These are phyloP conservation scores for Micractinium conductrix DNA, from an alignment of 139 green algal species.

Conservation along the genomic window DNA sequence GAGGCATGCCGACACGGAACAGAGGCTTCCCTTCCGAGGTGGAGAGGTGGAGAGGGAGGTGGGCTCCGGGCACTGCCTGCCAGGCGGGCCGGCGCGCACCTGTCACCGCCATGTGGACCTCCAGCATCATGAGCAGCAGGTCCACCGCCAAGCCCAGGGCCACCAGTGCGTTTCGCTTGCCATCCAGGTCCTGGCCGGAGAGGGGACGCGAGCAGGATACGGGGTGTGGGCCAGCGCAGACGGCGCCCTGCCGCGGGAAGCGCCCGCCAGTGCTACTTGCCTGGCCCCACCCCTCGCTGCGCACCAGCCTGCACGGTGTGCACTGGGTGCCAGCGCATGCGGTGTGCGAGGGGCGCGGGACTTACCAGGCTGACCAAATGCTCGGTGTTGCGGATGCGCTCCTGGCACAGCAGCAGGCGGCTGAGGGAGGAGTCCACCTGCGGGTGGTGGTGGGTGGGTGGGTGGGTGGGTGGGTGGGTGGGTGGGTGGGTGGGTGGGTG, in stretches of 20 bases:
- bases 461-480: too few relatives aligned
- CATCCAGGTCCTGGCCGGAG: neutral
- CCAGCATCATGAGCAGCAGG: constrained; percentile 35
- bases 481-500: neutral
- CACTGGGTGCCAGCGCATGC: neutral
- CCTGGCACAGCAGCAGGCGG: constrained; percentile 31
- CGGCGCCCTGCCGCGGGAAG: too few relatives aligned
- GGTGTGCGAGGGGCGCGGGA: neutral
- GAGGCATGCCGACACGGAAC: too few relatives aligned
- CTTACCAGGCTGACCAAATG: too few relatives aligned
- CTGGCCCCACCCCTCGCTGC: too few relatives aligned
- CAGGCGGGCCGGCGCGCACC: neutral
- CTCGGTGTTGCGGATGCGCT: constrained; percentile 41
- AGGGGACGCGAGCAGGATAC: too few relatives aligned
- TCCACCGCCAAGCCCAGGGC: constrained; percentile 33
- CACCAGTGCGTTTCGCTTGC: constrained; percentile 5
- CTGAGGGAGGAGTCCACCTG: constrained; percentile 38
- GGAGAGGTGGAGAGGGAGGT: too few relatives aligned
- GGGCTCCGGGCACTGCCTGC: too few relatives aligned
- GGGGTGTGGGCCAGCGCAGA: too few relatives aligned
- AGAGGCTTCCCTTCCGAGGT: too few relatives aligned
- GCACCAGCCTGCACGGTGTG: too few relatives aligned
- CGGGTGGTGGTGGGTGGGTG: neutral
- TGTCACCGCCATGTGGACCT: constrained; percentile 31
- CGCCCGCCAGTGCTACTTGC: too few relatives aligned